Evolutionary conservation across 2,329 filamentous ascomycete genomes (phyloP), one percentile per base, ranked within the genome.

Genomic region (Diaporthe caulivora): DNA sequence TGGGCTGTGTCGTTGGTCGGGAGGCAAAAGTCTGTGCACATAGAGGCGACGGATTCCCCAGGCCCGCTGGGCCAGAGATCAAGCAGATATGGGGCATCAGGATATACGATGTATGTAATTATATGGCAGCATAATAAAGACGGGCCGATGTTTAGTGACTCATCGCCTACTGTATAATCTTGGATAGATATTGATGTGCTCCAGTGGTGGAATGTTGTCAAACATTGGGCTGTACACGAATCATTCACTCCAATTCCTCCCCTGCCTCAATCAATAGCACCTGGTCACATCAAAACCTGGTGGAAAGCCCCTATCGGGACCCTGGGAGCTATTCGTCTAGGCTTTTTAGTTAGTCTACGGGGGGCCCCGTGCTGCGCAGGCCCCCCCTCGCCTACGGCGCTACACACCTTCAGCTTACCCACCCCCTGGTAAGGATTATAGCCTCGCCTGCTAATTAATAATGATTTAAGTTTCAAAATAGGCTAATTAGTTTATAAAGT

Each of bases 71-170:
- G 29, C 21, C n/a, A 18, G 18, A 42, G 29, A 67, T 6, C 26
- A 54, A 17, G 29, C 44, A 21, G 62, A 31, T 17, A 62, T 21
- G 58, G 24, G 34, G 21, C 62, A 67, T 37, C 6, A 67, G 47
- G 31, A 51, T 21, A 67, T 67, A 67, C 26, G 31, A 37, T 51
- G 37, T 57, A 57, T 51, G 47, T 68, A 69, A 73, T 73, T 3
- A 62, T 71, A 44, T 42, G 71, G 31, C 67, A 73, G 67, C 40
- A 55, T 71, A 51, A 62, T 73, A 68, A 67, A 67, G 29, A 21
- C 29, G 29, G 40, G 31, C 31, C 44, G 62, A 18, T 40, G 29
- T 37, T 9, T 51, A 37, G 29, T 40, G n/a, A 31, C n/a, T 15
- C 47, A 18, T 15, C 15, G 24, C 11, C 40, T 17, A 10, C 11